Evolutionary conservation across 176 grass and related monocot genomes (phyloP), one percentile per base, ranked within the genome.

Genomic region (Panicum miliaceum): DNA sequence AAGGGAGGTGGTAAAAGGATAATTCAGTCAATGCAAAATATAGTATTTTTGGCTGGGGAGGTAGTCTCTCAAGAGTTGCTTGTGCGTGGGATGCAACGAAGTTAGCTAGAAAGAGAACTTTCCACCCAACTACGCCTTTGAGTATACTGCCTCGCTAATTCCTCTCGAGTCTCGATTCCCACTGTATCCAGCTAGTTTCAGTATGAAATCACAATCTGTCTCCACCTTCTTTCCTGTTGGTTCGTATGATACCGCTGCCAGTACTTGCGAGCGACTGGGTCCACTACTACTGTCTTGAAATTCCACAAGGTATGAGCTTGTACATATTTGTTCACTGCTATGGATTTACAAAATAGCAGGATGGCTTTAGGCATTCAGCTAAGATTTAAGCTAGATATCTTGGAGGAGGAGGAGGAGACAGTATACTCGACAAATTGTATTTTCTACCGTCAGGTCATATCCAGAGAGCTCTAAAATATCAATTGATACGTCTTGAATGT

Each of bases 101-200:
- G 19, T 29, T 79, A 37, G 75, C 47, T 79, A 71, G 12, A 65
- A 85, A 86, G 35, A 11, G 37, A 48, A 13, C 5, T 10, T 34
- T 56, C 54, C 42, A 86, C 18, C 63, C 64, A 27, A 51, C 40
- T 9, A 38, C 36, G 29, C 29, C n/a, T 66, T 57, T 38, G 36
- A 37, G 61, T 20, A 27, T 12, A n/a, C 56, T 19, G 40, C 20
- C 18, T 63, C 18, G 34, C 56, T 15, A 56, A 20, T 12, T 56
- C 46, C 72, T n/a, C 16, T 12, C 50, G 3, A 3, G 34, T 56
- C 8, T 65, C 26, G 27, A 22, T 26, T 76, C 48, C 53, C 11
- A 35, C 35, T 16, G 73, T 22, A 41, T 14, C n/a, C n/a, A n/a
- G n/a, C 56, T 29, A 26, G 26, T 27, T 6, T 32, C n/a, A 14